Evolutionary conservation across 495 filamentous ascomycete species (phyloP), one percentile per base, ranked within the genome.

Genomic region (Penicillium chermesinum): DNA sequence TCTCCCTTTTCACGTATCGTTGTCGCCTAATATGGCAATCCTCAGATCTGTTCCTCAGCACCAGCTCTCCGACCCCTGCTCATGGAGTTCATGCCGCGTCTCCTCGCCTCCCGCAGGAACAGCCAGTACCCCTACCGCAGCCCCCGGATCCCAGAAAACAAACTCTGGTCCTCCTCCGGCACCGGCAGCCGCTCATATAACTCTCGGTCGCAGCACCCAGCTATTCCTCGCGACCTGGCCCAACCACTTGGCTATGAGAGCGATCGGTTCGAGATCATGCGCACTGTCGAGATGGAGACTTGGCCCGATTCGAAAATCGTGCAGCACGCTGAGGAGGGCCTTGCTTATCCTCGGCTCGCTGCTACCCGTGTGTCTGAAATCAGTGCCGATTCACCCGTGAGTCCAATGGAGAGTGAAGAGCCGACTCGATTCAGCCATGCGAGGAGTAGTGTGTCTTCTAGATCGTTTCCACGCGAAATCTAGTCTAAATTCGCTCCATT

Each of bases 31-130:
- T 40, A 12, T 39, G 7, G 2, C 33, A 17, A 27, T 17, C 12
- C 9, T 7, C 38, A 76, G 77, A 78, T 80, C 54, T 80, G 77
- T 55, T 76, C 76, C 44, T 80, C 76, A 10, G 69, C 76, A 12
- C 77, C 77, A 1, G 77, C 79, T 17, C 67, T 73, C 19, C 72
- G 75, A n/a, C 75, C 77, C 2, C 74, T 81, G 48, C 60, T 80
- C 33, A 59, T 63, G 36, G 58, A 58, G 14, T 70, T 75, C 57
- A 43, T 73, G 12, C 74, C 74, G 17, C 63, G 57, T 5, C 52
- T 74, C 10, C 65, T 73, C 40, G 61, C 66, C 25, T 30, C 25
- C 10, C 25, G 4, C 20, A 62, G 48, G 41, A 53, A 51, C 40
- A 49, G 56, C 17, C 45, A 52, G 39, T 44, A 32, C 44, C 53